Evolutionary conservation across 108 stramenopile species (phyloP).

Genomic region (Fragilaria crotonensis): DNA sequence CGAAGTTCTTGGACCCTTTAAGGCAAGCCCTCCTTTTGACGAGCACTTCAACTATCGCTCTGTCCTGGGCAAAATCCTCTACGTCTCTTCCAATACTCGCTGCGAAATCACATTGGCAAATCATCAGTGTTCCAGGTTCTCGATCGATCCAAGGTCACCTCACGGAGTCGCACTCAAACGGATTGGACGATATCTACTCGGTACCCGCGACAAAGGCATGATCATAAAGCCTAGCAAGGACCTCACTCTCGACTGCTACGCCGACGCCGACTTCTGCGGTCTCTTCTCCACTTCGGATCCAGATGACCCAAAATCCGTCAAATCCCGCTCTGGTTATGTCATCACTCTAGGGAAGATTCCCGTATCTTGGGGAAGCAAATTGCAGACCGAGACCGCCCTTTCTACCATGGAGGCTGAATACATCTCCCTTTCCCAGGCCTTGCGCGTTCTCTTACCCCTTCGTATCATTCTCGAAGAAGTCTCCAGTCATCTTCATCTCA

Average conservation of each 20-base stretch:
- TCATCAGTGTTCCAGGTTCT: conserved; percentile 21
- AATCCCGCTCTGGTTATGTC: conserved; percentile 17
- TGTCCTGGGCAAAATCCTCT: conserved; percentile 19
- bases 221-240: conserved; percentile 9
- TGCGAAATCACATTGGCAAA: conserved; percentile 21
- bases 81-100: conserved; percentile 6
- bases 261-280: conserved; percentile 20
- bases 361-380: conserved; percentile 9
- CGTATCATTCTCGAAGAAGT: conserved; percentile 21
- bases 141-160: conserved; percentile 7
- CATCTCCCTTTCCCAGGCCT: conserved; percentile 8
- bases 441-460: conserved; percentile 17
- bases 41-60: conserved; percentile 12
- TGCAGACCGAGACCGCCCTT: conserved; percentile 19
- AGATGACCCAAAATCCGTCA: conserved; percentile 1
- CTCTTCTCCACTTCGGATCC: too few species aligned
- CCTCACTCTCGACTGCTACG: conserved; percentile 9
- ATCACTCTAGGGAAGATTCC: conserved; percentile 12
- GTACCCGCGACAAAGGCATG: conserved; percentile 23
- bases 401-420: conserved; percentile 30
- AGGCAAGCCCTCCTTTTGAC: conserved; percentile 15
- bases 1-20: conserved; percentile 13
- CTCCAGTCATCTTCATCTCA: too few species aligned
- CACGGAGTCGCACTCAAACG: conserved; percentile 26
- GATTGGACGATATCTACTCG: conserved; percentile 31